Base-by-base conservation (phyloP, 129 eudicot genomes). In the Helianthus tuberosus region DNA sequence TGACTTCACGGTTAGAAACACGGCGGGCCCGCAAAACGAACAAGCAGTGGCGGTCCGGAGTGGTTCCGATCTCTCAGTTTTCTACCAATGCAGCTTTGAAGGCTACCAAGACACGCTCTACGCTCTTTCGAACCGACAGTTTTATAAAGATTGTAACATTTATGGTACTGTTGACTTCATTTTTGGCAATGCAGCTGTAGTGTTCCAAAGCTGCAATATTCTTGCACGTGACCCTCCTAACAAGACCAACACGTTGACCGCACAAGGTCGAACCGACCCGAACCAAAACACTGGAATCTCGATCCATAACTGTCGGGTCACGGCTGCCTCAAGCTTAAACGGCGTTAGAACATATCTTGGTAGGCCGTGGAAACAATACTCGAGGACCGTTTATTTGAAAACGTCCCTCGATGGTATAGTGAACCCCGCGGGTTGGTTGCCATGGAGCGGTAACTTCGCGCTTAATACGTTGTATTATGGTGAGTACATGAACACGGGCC, bases 81-180 rank as follows among this genome's bases (percentile, higher is more conserved):
- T 86, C 75, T 87, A 87, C 78, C 80, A 81, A 49, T 87, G 86
- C 55, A 84, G 85, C 76, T 82, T 87, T 12, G 93, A 87, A 68
- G 93, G 87, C 1, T 84, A 84, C 74, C 93, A 87, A 76, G 93
- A 87, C 85, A 87, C 93, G 0, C 75, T 87, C 49, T 87, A 87
- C 77, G 68, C 77, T 44, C 79, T 73, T 27, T 80, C 88, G 8
- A 29, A 75, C 11, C 75, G 88, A 23, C 86, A 86, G 48, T 86
- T 86, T 43, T 86, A 83, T 50, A 39, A 69, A 7, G 73, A 86
- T 20, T 86, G 90, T 48, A 80, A 86, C 64, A 76, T 86, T 13
- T 79, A 82, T 25, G 89, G 87, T 4, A 85, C 87, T 2, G 80
- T 85, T 5, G 89, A 86, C 25, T 86, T 86, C 79, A 86, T 86